Percentiles rank a stretch among this genome's conserved stretches.
Conservation (phyloP, 352 stramenopile genomes). For the Globisporangium yorkense region DNA sequence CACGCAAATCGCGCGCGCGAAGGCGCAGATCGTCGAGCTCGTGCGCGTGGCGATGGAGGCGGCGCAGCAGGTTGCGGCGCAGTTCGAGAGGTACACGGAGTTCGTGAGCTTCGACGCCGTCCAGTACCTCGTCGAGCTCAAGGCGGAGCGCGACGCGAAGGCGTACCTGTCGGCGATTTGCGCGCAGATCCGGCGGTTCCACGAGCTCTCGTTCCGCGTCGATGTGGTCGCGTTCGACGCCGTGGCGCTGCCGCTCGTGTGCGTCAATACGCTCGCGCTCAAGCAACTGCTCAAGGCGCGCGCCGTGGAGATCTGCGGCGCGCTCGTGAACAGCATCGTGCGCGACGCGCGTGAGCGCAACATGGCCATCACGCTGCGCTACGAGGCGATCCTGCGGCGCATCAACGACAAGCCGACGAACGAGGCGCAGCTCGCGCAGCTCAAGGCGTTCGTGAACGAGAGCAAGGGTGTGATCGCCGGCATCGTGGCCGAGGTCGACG, state of each 20-base stretch:
- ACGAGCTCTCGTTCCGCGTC: slow-evolving; percentile 53
- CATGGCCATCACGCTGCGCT: slow-evolving; percentile 83
- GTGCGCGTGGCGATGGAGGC: slow-evolving; percentile 59
- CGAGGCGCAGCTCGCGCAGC: slow-evolving; percentile 85
- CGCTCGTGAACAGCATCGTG: slow-evolving; percentile 79
- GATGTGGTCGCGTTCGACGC: slow-evolving; percentile 68
- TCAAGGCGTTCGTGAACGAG: slow-evolving; percentile 86
- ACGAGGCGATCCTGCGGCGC: slow-evolving; percentile 82
- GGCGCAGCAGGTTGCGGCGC: slow-evolving; percentile 54
- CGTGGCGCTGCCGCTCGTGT: slow-evolving; percentile 75
- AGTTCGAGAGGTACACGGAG: slow-evolving; percentile 78
- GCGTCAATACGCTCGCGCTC: slow-evolving; percentile 53
- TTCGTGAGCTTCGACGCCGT: slow-evolving; percentile 78
- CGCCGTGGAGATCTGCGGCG: slow-evolving; percentile 67
- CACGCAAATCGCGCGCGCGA: slow-evolving; percentile 37
- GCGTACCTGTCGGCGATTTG: slow-evolving; percentile 48
- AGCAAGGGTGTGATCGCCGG: slow-evolving; percentile 74
- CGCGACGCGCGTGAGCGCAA: slow-evolving; percentile 76
- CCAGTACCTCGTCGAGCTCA: slow-evolving; percentile 66
- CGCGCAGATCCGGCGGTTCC: slow-evolving; percentile 69
- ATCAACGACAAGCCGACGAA: slow-evolving; percentile 92
- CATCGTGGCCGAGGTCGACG: slow-evolving; percentile 70
- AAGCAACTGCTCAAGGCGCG: slow-evolving; percentile 68
- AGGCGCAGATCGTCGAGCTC: slow-evolving; percentile 43
- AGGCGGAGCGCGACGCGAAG: slow-evolving; percentile 5